A percentile compares a stretch with the other conserved stretches of the same genome.
Evolutionary conservation across 192 early-diverging fungal genomes (phyloP).

Genomic region (Backusella psychrophila): DNA sequence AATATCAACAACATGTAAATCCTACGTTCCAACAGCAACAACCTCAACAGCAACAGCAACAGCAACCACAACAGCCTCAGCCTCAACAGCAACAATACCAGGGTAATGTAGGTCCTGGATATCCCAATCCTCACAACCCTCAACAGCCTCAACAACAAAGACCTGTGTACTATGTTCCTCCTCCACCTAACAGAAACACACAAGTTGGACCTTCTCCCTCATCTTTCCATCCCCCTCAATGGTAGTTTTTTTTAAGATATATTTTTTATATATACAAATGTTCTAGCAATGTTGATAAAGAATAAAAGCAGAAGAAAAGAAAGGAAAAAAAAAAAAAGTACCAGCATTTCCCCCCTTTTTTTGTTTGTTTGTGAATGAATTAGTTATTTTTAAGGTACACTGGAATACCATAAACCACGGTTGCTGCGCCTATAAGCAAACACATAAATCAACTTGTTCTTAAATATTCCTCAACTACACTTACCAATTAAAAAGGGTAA

Average conservation of each 20-base stretch:
- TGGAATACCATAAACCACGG: slow-evolving; percentile 94
- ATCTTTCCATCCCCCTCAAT: not conserved
- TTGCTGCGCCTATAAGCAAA: slow-evolving; percentile 57
- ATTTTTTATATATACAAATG: not conserved
- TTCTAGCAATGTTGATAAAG: not conserved
- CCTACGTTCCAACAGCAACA: not conserved
- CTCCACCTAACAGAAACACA: not conserved
- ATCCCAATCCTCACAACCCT: slow-evolving; percentile 21
- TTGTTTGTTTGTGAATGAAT: not conserved
- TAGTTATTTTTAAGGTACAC: slow-evolving; percentile 8
- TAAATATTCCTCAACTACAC: not conserved
- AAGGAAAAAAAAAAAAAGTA: not conserved
- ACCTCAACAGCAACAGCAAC: not conserved
- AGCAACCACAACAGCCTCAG: not conserved
- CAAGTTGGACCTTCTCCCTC: not conserved
- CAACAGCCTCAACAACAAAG: slow-evolving; percentile 14
- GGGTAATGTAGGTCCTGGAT: not conserved
- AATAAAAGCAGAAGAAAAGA: not conserved
- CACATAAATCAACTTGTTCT: not conserved
- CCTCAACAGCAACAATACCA: not conserved
- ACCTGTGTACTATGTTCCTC: slow-evolving; percentile 6
- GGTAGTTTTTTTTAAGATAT: not conserved
- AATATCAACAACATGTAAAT: not conserved
- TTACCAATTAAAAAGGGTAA: slow-evolving; percentile 82
- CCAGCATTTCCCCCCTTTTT: not conserved